These are phyloP conservation scores for Pistacia atlantica DNA, from an alignment of 345 rosid genomes.

Conservation along the genomic window DNA sequence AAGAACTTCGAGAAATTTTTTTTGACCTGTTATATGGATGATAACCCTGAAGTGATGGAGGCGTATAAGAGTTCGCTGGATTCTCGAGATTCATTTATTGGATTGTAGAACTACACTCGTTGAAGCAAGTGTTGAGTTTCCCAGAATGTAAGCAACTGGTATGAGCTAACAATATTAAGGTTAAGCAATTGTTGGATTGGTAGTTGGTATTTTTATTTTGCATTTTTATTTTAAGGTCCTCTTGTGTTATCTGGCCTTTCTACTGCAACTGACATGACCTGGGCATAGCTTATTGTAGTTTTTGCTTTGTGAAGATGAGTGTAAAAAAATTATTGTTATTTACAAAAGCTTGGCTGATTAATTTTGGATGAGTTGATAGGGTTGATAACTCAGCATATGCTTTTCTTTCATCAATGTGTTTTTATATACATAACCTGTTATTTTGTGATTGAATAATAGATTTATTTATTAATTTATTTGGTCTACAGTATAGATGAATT, in stretches of 20 bases:
- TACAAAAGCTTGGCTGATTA: not conserved
- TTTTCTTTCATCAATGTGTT: not conserved
- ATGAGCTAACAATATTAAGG: not conserved
- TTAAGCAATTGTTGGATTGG: not conserved
- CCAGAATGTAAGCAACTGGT: not conserved
- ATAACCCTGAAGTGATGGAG: conserved; percentile 22
- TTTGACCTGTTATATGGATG: conserved; percentile 18
- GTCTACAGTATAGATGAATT: not conserved
- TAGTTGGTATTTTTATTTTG: too few species aligned
- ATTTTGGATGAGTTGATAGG: not conserved
- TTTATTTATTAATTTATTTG: not conserved
- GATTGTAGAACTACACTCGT: not conserved
- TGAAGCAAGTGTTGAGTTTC: not conserved
- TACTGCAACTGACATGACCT: not conserved
- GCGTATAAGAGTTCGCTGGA: conserved; percentile 17
- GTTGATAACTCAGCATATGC: not conserved
- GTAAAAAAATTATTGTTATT: not conserved
- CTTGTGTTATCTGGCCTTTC: not conserved
- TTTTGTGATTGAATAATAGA: not conserved
- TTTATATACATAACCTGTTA: not conserved
- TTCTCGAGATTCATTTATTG: not conserved
- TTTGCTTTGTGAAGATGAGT: not conserved
- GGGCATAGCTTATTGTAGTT: not conserved
- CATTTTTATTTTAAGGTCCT: not conserved
- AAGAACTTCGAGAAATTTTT: conserved; percentile 17